Base-by-base conservation (phyloP, 1,139 yeast species). In the Hanseniaspora gamundiae region DNA sequence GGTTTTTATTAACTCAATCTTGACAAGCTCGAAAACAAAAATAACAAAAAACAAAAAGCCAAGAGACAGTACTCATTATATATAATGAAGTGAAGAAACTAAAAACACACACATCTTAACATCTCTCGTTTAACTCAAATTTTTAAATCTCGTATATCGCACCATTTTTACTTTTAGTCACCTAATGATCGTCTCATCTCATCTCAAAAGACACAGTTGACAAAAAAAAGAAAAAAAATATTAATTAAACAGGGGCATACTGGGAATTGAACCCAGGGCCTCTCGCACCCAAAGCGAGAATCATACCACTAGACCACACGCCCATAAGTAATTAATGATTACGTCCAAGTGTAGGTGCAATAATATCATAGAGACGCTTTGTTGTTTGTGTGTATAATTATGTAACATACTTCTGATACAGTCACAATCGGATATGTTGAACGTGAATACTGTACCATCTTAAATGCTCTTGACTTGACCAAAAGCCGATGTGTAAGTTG, bases 281-380 rank as follows among this genome's bases (percentile, higher is more conserved):
- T 43, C 43, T 55, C 57, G 61, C 62, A 60, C 71, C 71, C 71
- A 67, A 68, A 68, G 70, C 70, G 67, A 64, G 71, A 67, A 68
- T 68, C 71, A 68, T 67, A 67, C 73, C 73, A 68, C 70, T 68
- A 65, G 70, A 67, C 69, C 67, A 68, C 61, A 59, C 62, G 62
- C 60, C 60, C 60, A 13, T 36, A 24, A 35, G 16, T 27, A 43
- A 40, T 35, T 39, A 35, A 41, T 33, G 36, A 19, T 38, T 20
- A 19, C 21, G 38, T n/a, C 35, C 24, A 3, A 8, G 8, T 26
- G 28, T 9, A 26, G 10, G 28, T 26, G 8, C 8, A 26, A 11
- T 9, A 26, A 26, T 11, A n/a, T n/a, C n/a, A n/a, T n/a, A n/a
- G n/a, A n/a, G n/a, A n/a, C n/a, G 26, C 9, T 24, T 24, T 24